Evolutionary conservation across 768 basidiomycete species (phyloP).

Genomic region (Imleria badia): DNA sequence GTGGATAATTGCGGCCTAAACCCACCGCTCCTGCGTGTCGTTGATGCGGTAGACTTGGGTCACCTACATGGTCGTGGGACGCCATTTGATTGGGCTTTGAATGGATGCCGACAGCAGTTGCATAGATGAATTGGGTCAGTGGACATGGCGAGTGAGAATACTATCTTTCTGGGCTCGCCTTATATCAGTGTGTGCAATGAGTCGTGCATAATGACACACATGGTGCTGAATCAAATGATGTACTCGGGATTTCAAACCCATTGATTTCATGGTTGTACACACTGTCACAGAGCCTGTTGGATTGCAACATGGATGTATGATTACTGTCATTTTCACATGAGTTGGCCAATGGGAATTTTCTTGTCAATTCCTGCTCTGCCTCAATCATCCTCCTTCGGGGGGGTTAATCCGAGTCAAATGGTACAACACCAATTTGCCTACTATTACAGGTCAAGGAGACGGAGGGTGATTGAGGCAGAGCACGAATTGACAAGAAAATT

Average conservation of each 20-base stretch:
- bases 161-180: not conserved
- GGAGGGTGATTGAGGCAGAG: no score
- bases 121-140: slow-evolving; percentile 15
- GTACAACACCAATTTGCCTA: no score
- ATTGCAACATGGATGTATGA: no score
- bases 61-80: slow-evolving; percentile 4
- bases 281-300: no score
- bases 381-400: no score
- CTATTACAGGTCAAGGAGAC: no score
- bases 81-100: not conserved
- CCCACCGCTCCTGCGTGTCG: slow-evolving; percentile 44
- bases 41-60: slow-evolving; percentile 35
- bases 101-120: slow-evolving; percentile 17
- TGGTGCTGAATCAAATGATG: not conserved
- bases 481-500: no score
- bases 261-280: no score
- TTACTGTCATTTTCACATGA: no score
- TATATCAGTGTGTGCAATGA: not conserved
- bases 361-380: no score
- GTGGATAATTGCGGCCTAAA: slow-evolving; percentile 36
- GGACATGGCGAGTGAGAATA: slow-evolving; percentile 8
- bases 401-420: no score
- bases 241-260: not conserved
- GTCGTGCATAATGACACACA: not conserved
- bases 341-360: no score